Percentiles rank a stretch among this genome's conserved stretches.
Conservation (phyloP, 495 filamentous ascomycete species). For the Neurospora terricola region DNA sequence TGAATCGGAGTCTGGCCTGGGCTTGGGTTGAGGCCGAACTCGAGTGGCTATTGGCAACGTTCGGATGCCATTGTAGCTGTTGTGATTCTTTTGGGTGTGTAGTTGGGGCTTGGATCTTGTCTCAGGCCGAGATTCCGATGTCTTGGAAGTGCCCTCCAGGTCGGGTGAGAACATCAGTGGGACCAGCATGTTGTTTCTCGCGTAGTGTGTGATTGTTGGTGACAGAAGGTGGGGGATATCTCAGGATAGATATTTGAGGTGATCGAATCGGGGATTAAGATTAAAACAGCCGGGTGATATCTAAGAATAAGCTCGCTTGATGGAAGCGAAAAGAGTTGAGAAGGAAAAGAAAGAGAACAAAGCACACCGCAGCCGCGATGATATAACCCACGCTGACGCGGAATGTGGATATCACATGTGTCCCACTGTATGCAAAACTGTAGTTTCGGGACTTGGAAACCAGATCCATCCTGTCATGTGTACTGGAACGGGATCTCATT, state of each 20-base stretch:
- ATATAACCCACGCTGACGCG: neutral
- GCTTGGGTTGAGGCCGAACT: constrained; percentile 1
- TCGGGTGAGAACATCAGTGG: neutral
- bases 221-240: neutral
- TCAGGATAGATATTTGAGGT: neutral
- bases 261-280: neutral
- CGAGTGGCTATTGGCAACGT: constrained; percentile 10
- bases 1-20: neutral
- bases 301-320: neutral
- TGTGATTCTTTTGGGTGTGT: constrained; percentile 20
- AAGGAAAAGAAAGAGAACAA: neutral
- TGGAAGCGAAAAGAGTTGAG: neutral
- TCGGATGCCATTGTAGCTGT: constrained; percentile 19
- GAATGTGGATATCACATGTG: neutral
- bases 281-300: neutral
- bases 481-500: neutral
- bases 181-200: neutral
- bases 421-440: neutral
- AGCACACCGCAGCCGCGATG: neutral
- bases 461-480: neutral
- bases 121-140: neutral
- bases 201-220: neutral
- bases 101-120: constrained; percentile 16
- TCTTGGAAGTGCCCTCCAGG: neutral
- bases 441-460: neutral